These are phyloP conservation scores for Citropsis articulata DNA, from an alignment of 345 rosid genomes.

Conservation along the genomic window DNA sequence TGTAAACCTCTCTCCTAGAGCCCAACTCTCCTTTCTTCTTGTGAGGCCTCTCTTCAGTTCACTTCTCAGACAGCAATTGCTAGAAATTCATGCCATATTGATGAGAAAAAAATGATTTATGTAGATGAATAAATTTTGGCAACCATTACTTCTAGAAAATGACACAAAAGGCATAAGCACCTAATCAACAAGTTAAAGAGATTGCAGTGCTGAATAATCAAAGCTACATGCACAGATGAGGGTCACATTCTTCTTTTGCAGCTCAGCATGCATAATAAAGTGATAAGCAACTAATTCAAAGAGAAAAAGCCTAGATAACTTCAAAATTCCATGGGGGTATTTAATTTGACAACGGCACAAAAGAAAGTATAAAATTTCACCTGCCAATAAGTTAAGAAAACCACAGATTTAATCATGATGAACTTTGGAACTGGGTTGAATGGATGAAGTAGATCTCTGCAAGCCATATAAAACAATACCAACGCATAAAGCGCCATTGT, in stretches of 20 bases:
- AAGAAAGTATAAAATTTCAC: conserved; percentile 32
- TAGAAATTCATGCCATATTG: neutral
- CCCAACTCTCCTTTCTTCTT: neutral
- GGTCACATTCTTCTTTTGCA: neutral
- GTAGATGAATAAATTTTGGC: neutral
- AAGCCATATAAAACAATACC: conserved; percentile 88
- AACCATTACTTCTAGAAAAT: neutral
- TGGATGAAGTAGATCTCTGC: conserved; percentile 97
- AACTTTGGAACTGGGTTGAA: conserved; percentile 99
- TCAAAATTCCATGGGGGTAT: neutral
- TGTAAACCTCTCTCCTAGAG: neutral
- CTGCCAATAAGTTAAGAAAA: conserved; percentile 99
- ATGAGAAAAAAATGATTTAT: neutral
- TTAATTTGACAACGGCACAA: neutral
- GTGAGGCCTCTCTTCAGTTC: neutral
- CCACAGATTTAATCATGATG: conserved; percentile 90
- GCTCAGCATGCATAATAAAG: neutral
- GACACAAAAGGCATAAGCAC: neutral
- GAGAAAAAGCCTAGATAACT: neutral
- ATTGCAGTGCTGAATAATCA: neutral
- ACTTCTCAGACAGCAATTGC: neutral
- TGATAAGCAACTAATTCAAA: neutral
- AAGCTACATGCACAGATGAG: neutral
- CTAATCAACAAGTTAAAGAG: neutral
- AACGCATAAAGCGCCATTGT: conserved; percentile 83